Base-by-base conservation (phyloP, 768 basidiomycete genomes). In the Thelephora aurantiotincta region DNA sequence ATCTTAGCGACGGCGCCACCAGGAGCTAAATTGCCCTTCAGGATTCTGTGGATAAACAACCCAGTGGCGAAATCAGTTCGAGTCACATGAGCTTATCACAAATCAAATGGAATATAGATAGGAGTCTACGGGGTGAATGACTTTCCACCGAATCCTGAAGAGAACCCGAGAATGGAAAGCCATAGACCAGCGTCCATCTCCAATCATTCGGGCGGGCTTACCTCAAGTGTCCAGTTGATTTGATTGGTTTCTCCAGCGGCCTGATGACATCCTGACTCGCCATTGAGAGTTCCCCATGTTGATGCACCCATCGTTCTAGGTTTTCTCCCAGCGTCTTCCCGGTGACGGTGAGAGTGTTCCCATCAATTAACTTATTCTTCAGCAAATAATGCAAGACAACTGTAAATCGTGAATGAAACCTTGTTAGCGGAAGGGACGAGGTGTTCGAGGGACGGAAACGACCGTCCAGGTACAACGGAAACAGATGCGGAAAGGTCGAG, bases 1-100 rank as follows among this genome's bases (percentile, higher is more conserved):
- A 96, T 90, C 67, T 97, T 97, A 33, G 89, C 85, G 22, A 97
- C 90, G n/a, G 91, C 88, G 41, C 93, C 92, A 20, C 89, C 89
- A 12, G 92, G 91, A 1, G 92, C 92, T 22, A 97, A 75, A 63
- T 93, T 92, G 41, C 92, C 92, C 54, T 78, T 82, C 50, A 97
- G 70, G 55, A 97, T 92, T 51, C 90, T 92, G 60, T 5, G 34
- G n/a, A 30, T 30, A 30, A 30, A 9, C 9, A 36, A 18, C 6
- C n/a, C 3, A 13, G 16, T 9, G 26, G 26, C 13, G 9, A 18
- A 49, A 45, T 33, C 36, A 18, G 11, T 12, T 30, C 26, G 5
- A 4, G 19, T 35, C 23, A 44, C 5, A 30, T 30, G 26, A 30
- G 9, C 26, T 9, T n/a, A n/a, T n/a, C 4, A 30, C 26, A 30